phyloP scores from a whole-genome alignment of 2,329 filamentous ascomycete genomes.

The Talaromyces sp. region DNA sequence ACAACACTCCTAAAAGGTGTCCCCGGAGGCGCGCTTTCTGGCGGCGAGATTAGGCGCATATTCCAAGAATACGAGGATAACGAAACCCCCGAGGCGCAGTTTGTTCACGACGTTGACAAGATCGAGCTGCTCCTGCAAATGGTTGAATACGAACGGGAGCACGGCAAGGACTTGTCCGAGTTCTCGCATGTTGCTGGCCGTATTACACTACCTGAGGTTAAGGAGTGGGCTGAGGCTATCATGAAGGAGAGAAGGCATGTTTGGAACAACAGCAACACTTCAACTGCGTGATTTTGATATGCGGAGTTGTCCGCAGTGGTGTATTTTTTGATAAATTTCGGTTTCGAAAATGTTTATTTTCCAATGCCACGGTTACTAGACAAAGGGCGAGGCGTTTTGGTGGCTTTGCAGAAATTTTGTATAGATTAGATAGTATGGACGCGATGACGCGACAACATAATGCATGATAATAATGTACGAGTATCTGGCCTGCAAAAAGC shows the following conservation, averaged over 20 bases:
- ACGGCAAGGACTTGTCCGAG: slow-evolving; percentile 73
- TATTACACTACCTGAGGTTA: slow-evolving; percentile 71
- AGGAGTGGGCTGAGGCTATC: slow-evolving; percentile 71
- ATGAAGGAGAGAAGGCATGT: slow-evolving; percentile 69
- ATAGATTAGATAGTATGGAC: slow-evolving; percentile 3
- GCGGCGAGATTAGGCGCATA: slow-evolving; percentile 66
- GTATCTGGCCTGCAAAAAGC: not conserved
- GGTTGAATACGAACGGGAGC: slow-evolving; percentile 84
- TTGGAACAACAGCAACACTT: slow-evolving; percentile 49
- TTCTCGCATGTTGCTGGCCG: slow-evolving; percentile 73
- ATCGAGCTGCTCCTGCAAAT: slow-evolving; percentile 92
- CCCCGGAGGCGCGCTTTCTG: slow-evolving; percentile 60
- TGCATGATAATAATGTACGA: not conserved
- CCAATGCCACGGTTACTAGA: not conserved
- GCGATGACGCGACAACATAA: not conserved
- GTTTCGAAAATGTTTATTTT: not conserved
- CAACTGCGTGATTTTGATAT: not conserved
- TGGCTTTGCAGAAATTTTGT: slow-evolving; percentile 3
- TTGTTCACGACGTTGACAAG: slow-evolving; percentile 97
- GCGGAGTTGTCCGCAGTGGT: not conserved
- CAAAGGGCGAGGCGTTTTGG: slow-evolving; percentile 5
- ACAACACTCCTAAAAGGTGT: slow-evolving; percentile 67
- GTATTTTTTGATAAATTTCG: slow-evolving; percentile 1
- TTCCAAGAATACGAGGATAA: slow-evolving; percentile 97
- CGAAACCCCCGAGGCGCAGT: slow-evolving; percentile 74